Conservation (phyloP, 768 basidiomycete genomes). For the Leccinum longicurvipes region DNA sequence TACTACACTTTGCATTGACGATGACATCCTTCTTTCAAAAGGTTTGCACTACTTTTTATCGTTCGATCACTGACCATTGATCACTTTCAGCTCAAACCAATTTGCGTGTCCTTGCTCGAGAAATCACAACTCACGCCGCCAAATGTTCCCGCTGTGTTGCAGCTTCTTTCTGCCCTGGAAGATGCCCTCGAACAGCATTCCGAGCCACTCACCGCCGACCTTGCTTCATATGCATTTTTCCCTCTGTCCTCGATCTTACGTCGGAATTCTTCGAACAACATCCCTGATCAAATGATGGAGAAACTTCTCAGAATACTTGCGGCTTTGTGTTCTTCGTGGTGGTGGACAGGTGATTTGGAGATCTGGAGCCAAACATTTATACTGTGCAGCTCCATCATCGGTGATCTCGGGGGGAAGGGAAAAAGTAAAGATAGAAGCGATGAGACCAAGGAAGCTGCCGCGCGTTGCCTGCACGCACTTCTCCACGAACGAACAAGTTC, state of each 20-base stretch:
- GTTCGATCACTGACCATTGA: not conserved
- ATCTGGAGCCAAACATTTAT: slow-evolving; percentile 87
- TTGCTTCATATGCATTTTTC: slow-evolving; percentile 84
- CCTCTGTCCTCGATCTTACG: slow-evolving; percentile 84
- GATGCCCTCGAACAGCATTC: slow-evolving; percentile 43
- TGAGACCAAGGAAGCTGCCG: slow-evolving; percentile 77
- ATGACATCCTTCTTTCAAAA: slow-evolving; percentile 35
- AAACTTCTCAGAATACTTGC: slow-evolving; percentile 58
- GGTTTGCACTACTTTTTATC: slow-evolving; percentile 24
- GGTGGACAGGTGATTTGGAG: slow-evolving; percentile 73
- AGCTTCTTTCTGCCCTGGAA: slow-evolving; percentile 54
- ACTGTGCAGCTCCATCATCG: slow-evolving; percentile 63
- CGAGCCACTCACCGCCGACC: slow-evolving; percentile 47
- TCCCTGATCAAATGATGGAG: slow-evolving; percentile 81
- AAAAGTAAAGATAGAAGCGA: slow-evolving; percentile 70
- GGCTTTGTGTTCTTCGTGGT: slow-evolving; percentile 69
- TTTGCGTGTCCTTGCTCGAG: slow-evolving; percentile 80
- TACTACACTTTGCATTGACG: not conserved
- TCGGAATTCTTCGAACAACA: slow-evolving; percentile 61
- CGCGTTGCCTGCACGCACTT: slow-evolving; percentile 60
- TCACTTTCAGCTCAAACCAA: slow-evolving; percentile 49
- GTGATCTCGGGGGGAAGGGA: slow-evolving; percentile 63
- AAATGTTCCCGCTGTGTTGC: slow-evolving; percentile 44
- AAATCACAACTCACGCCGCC: slow-evolving; percentile 60
- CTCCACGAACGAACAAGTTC: slow-evolving; percentile 49